Evolutionary conservation across 2,329 filamentous ascomycete genomes (phyloP), one percentile per base, ranked within the genome.

Genomic region (Colletotrichum sp.): DNA sequence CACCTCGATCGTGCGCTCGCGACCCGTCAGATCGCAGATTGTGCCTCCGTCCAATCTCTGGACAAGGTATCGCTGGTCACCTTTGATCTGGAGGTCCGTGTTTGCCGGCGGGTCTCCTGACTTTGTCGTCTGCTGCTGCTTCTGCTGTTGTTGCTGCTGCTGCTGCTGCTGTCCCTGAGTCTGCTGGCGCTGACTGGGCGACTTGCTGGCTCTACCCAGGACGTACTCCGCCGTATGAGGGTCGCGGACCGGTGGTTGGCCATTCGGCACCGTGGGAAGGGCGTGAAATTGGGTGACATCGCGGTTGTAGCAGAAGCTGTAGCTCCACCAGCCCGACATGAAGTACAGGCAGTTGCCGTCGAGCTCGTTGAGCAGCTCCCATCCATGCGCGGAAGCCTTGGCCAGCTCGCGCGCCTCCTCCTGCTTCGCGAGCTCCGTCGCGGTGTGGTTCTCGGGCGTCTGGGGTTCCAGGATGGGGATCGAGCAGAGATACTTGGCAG

Each of bases 251-350:
- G 96, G 96, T 28, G 95, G 93, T 13, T 94, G 91, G 5, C 93
- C 93, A 76, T 93, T 92, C 60, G 92, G 90, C 21, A 85, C 86
- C 3, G 92, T 92, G 1, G 95, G 91, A 75, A 96, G 87, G 60
- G 95, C 95, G 83, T 98, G 96, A 85, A 98, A 98, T 85, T 98
- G 96, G 81, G 95, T 94, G 77, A 98, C 93, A 78, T 96, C 92
- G 77, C 93, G 90, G 82, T 95, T 95, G 86, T 98, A 97, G 88
- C 96, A 98, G 84, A 98, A 98, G 80, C 93, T 94, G 85, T 98
- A 98, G 82, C 94, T 97, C 96, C 96, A 98, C 96, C 96, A 98
- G 0, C 96, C 96, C 1, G 93, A 94, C 78, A 96, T 87, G 78
- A 89, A 92, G 87, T 96, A 98, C 78, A 98, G 91, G 84, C 96